Evolutionary conservation across 257 asterid genomes (phyloP), one percentile per base, ranked within the genome.

Genomic region (Pogostemon cablin): DNA sequence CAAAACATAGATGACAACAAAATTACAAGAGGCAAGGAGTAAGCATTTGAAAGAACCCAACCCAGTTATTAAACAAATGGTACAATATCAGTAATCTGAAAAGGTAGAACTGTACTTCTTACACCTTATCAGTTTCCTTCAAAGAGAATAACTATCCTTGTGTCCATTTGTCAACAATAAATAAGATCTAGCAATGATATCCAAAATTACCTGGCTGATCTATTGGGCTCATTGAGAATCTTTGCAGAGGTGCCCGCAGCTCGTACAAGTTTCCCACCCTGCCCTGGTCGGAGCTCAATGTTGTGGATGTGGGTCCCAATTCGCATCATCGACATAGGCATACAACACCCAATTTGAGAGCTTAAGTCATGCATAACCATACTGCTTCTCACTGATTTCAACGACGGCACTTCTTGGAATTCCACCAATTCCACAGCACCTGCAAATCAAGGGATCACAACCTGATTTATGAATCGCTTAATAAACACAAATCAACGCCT

Each of bases 251-350:
- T 86, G 17, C 96, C 96, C 0, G 97, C 89, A 9, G 96, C 82
- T 0, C 98, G 87, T 10, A 88, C 96, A 6, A 93, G 78, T 52
- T 90, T 88, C 37, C 84, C 90, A 15, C 96, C 97, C 81, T 87
- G 90, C 1, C 96, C 97, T 9, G 95, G 97, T 35, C 95, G 96
- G 63, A 93, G 72, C 88, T 93, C 98, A n/a, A 90, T 85, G 78
- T 90, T 91, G 80, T 91, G 95, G 72, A 89, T 79, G 4, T 77
- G 83, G 57, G 86, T 91, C 49, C 96, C 95, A 0, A 89, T 91
- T 32, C 95, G 81, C 95, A 86, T 86, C 78, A 65, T 81, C 2
- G 84, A 71, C 44, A 88, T 69, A 2, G 90, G 90, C 95, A 88
- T 84, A 72, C 85, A 80, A 67, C 87, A 79, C 41, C 90, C 95